These are phyloP conservation scores for Celoporthe dispersa DNA, from an alignment of 2,329 filamentous ascomycete species.

Conservation along the genomic window DNA sequence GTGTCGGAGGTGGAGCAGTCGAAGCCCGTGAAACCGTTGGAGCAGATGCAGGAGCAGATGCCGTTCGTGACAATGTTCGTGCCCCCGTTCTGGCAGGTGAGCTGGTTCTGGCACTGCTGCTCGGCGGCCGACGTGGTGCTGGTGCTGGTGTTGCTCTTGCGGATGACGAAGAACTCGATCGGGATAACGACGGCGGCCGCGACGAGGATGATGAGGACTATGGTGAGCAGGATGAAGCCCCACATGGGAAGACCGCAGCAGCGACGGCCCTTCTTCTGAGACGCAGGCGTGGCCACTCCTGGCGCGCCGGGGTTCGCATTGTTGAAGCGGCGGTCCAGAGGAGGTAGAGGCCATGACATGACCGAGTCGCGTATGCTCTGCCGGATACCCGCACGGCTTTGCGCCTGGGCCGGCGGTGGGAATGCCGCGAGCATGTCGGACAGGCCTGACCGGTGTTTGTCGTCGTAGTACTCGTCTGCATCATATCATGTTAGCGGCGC, in stretches of 20 bases:
- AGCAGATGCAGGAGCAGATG: slow-evolving; percentile 84
- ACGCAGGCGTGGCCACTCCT: slow-evolving; percentile 23
- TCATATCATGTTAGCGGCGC: slow-evolving; percentile 32
- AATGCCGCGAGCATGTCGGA: slow-evolving; percentile 71
- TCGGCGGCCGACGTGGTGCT: slow-evolving; percentile 27
- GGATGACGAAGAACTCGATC: slow-evolving; percentile 65
- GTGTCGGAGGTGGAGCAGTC: slow-evolving; percentile 54
- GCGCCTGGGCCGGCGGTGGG: slow-evolving; percentile 62
- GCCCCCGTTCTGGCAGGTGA: slow-evolving; percentile 80
- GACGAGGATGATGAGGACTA: slow-evolving; percentile 73
- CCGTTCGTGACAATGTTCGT: slow-evolving; percentile 70
- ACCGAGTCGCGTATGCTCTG: slow-evolving; percentile 54
- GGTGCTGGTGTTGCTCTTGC: slow-evolving; percentile 44
- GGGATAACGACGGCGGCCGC: slow-evolving; percentile 85
- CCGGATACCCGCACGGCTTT: slow-evolving; percentile 44
- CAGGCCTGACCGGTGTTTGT: slow-evolving; percentile 56
- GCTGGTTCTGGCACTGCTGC: slow-evolving; percentile 61
- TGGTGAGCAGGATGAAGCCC: slow-evolving; percentile 68
- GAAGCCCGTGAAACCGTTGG: slow-evolving; percentile 77
- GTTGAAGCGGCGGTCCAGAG: slow-evolving; percentile 36
- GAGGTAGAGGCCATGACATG: slow-evolving; percentile 56
- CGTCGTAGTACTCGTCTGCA: slow-evolving; percentile 39
- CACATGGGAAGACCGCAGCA: slow-evolving; percentile 87
- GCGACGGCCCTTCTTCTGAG: slow-evolving; percentile 54
- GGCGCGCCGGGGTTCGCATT: slow-evolving; percentile 16